Evolutionary conservation across 78 protist genomes (phyloP), one percentile per base, ranked within the genome.

Genomic region (Anaeramoeba flamelloides): DNA sequence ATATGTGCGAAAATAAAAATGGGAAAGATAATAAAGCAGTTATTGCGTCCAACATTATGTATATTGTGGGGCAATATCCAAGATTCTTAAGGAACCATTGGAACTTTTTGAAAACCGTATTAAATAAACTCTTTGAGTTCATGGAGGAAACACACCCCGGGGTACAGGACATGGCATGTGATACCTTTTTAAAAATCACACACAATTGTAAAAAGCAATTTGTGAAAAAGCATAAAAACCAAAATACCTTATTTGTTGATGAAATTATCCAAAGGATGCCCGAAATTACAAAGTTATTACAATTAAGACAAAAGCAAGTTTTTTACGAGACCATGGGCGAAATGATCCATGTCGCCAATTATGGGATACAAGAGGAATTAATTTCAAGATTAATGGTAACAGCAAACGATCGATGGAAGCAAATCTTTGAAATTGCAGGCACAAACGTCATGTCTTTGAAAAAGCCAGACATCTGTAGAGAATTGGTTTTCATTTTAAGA

Each of bases 1-100:
- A 85, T 2, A 86, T 97, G 32, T 87, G 92, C 82, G 98, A 95
- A 82, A 74, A 41, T 41, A 88, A 83, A 85, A 81, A 83, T 8
- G 98, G 98, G 8, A 94, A 93, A 84, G 98, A 93, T 83, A 90
- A 96, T 92, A 95, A 95, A 83, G 99, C 99, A 0, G 96, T 92
- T 37, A 88, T 97, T 36, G 99, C 99, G 0, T 74, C 90, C 79
- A 93, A 97, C 85, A 95, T 97, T 87, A 97, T 97, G 99, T 97
- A 96, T 87, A 92, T 96, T 2, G 99, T 96, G 4, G 98, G 98
- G 8, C 99, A 97, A 85, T 97, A 97, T 82, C 99, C 99, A 22
- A 82, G 99, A 31, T 97, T 97, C 89, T 86, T 97, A 75, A 84
- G 87, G 3, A 91, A 89, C 33, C 84, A 87, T 79, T 94, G 98